These are phyloP conservation scores for Pholiota microspora DNA, from an alignment of 768 basidiomycete species.

Conservation along the genomic window DNA sequence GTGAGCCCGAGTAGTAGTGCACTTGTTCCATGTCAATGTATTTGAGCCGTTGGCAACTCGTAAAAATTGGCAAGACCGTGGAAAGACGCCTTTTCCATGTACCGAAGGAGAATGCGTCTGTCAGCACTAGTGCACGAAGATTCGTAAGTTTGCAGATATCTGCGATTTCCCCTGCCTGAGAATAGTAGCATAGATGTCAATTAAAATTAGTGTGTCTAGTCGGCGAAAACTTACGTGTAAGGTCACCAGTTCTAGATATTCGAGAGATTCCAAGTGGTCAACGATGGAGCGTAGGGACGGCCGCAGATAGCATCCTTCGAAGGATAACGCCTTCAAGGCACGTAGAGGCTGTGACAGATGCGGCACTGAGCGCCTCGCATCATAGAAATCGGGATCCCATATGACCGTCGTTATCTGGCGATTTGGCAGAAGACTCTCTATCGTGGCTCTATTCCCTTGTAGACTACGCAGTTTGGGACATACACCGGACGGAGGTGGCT, in stretches of 20 bases:
- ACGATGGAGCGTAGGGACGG: constrained; percentile 2
- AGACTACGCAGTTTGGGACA: neutral
- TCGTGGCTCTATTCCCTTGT: constrained; percentile 2
- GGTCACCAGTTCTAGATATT: constrained; percentile 7
- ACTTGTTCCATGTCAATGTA: constrained; percentile 6
- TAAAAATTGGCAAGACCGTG: neutral
- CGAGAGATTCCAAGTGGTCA: neutral
- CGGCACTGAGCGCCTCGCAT: neutral
- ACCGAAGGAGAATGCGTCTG: constrained; percentile 6
- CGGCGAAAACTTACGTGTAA: constrained; percentile 7
- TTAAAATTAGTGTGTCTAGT: neutral
- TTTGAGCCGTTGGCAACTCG: constrained; percentile 2
- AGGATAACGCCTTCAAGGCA: neutral
- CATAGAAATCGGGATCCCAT: constrained; percentile 1
- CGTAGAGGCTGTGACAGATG: neutral
- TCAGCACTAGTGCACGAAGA: constrained; percentile 8
- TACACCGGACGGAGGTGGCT: neutral
- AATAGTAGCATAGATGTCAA: neutral
- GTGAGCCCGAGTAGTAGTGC: neutral
- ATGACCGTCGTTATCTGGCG: neutral
- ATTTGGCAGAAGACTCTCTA: constrained; percentile 2
- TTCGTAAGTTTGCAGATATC: constrained; percentile 2
- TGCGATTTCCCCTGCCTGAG: constrained; percentile 6
- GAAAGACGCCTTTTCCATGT: constrained; percentile 6
- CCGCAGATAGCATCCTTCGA: neutral